Evolutionary conservation across 495 filamentous ascomycete species (phyloP), one percentile per base, ranked within the genome.

Genomic region (Aspergillus bertholletiae): DNA sequence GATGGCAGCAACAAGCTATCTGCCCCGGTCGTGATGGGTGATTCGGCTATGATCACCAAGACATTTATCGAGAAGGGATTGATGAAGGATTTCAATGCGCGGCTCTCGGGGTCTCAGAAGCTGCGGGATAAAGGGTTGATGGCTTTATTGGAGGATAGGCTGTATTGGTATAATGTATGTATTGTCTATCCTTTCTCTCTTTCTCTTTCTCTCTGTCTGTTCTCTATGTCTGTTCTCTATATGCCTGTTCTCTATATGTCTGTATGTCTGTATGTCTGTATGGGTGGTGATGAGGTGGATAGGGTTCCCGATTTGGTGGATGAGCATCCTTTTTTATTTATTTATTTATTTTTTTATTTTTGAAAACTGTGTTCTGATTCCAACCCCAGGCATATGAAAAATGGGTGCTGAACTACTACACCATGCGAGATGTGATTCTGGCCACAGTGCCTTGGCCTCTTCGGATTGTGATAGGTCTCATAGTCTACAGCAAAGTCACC

Each of bases 401-500:
- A 56, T 87, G 82, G 84, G 55, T 73, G 4, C 61, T 81, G 41
- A 86, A 88, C 62, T 87, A 81, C 73, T 81, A 84, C 64, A 62
- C 69, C 7, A 84, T 84, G 82, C 79, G 84, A 26, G 73, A 75
- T 32, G 63, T 79, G 27, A 66, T 77, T 1, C 70, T 87, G 15
- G 66, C 50, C 20, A 26, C 71, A 0, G 21, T 85, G 2, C 75
- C 82, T 0, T 85, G 77, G 59, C 77, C 74, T 0, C 17, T 83
- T 5, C 77, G 73, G n/a, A 44, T 81, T 0, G 1, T 85, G 7
- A 64, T 86, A n/a, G 84, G 84, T 1, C 57, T 67, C 3, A 34
- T 85, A 0, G 56, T 68, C n/a, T 80, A 82, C 58, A 75, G 80
- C 28, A 71, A 61, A 5, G 66, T 51, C 6, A 58, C 57, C 2